Conservation (phyloP, 208 protist genomes). For the Acanthamoeba healyi region DNA sequence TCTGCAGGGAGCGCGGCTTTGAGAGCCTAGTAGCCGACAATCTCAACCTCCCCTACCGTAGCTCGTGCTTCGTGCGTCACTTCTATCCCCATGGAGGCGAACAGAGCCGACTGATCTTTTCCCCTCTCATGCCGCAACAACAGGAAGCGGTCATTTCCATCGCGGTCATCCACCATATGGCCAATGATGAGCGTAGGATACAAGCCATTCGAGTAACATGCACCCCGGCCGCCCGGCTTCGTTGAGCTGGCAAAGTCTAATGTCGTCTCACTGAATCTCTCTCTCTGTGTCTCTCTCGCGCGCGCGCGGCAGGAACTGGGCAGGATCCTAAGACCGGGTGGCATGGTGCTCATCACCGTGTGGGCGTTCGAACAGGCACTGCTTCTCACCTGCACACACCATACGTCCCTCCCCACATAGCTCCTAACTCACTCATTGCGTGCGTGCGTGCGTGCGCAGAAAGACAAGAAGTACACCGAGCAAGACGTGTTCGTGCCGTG, state of each 20-base stretch:
- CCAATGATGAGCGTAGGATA: slow-evolving; percentile 70
- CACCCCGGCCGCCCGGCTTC: neutral
- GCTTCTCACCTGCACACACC: too few species aligned
- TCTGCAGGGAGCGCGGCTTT: slow-evolving; percentile 72
- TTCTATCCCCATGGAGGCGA: neutral
- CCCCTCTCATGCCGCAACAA: neutral
- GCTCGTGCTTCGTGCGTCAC: neutral
- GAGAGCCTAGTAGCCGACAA: slow-evolving; percentile 76
- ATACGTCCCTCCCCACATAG: too few species aligned
- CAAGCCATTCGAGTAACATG: slow-evolving; percentile 15
- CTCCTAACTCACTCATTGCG: neutral
- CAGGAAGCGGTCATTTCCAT: slow-evolving; percentile 80
- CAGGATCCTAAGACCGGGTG: slow-evolving; percentile 70
- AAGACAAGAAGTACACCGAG: slow-evolving; percentile 73
- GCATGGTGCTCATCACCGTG: slow-evolving; percentile 76
- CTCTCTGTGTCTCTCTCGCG: too few species aligned
- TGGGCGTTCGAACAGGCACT: slow-evolving; percentile 79
- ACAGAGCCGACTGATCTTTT: too few species aligned
- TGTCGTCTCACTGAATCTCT: neutral
- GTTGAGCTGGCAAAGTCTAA: too few species aligned
- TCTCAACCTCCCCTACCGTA: slow-evolving; percentile 73
- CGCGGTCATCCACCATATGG: slow-evolving; percentile 82
- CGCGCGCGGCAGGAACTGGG: neutral
- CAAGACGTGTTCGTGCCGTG: slow-evolving; percentile 79
- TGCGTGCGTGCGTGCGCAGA: neutral